These are phyloP conservation scores for Pseudocercospora musae DNA, from an alignment of 2,329 filamentous ascomycete species.

Conservation along the genomic window DNA sequence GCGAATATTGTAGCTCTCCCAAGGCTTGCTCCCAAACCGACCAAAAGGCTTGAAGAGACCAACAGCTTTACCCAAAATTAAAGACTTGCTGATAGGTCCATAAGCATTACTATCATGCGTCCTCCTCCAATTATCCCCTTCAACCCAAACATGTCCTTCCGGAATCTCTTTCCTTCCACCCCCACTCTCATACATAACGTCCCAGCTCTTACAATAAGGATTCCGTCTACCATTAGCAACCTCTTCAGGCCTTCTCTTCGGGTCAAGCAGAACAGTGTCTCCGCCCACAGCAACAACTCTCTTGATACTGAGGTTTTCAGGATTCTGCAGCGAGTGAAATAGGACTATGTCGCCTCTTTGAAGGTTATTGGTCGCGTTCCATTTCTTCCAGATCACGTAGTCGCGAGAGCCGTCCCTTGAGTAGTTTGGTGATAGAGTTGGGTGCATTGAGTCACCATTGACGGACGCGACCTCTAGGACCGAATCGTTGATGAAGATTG, in stretches of 20 bases:
- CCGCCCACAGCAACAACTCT: constrained; percentile 77
- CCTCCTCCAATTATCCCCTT: constrained; percentile 75
- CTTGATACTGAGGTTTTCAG: constrained; percentile 72
- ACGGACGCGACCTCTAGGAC: constrained; percentile 39
- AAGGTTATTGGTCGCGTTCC: constrained; percentile 27
- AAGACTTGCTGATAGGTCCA: constrained; percentile 63
- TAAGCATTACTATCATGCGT: constrained; percentile 86
- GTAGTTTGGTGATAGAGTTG: constrained; percentile 43
- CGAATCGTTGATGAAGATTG: constrained; percentile 41
- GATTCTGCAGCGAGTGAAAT: constrained; percentile 58
- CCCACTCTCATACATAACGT: constrained; percentile 21
- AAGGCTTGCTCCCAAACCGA: constrained; percentile 52
- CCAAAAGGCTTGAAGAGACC: constrained; percentile 68
- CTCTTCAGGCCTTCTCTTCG: constrained; percentile 35
- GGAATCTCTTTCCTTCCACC: constrained; percentile 60
- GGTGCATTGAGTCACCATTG: constrained; percentile 44
- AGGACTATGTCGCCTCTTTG: constrained; percentile 45
- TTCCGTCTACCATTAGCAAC: constrained; percentile 35
- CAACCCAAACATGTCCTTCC: constrained; percentile 86
- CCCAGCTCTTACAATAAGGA: constrained; percentile 30
- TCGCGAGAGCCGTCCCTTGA: constrained; percentile 41
- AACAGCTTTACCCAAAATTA: constrained; percentile 73
- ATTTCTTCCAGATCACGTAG: constrained; percentile 38
- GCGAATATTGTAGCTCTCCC: constrained; percentile 51
- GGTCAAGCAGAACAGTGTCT: constrained; percentile 66